These are phyloP conservation scores for Malassezia nana DNA, from an alignment of 1,284 basidiomycete genomes.

Conservation along the genomic window DNA sequence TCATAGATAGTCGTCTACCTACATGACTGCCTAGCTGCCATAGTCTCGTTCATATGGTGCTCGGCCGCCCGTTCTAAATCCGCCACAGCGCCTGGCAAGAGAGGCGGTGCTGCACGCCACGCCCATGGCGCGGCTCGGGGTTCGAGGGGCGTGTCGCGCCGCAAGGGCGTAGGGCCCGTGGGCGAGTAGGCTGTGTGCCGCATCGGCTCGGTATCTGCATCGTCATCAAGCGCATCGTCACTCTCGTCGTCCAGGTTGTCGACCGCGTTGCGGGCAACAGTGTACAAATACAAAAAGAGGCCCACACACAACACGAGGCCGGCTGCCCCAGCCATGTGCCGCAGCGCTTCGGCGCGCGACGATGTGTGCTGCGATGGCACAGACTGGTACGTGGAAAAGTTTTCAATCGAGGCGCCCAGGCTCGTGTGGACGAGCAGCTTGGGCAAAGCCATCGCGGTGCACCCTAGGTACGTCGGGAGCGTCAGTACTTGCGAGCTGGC, in stretches of 20 bases:
- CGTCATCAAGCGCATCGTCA: constrained; percentile 22
- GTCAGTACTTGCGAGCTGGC: constrained; percentile 75
- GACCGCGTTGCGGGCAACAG: constrained; percentile 68
- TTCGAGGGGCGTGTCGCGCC: neutral
- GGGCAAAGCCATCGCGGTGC: constrained; percentile 70
- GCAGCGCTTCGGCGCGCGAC: constrained; percentile 53
- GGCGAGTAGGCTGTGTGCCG: neutral
- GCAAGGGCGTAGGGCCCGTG: neutral
- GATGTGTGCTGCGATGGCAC: neutral
- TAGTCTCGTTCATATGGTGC: neutral
- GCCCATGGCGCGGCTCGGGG: neutral
- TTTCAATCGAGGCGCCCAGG: constrained; percentile 69
- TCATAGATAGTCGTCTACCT: constrained; percentile 22
- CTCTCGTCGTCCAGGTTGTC: constrained; percentile 56
- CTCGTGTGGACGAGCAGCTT: constrained; percentile 77
- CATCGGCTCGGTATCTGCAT: constrained; percentile 5
- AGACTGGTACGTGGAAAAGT: constrained; percentile 61
- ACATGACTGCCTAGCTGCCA: constrained; percentile 3
- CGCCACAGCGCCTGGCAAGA: neutral
- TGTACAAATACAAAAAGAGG: constrained; percentile 67
- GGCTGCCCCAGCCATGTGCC: constrained; percentile 59
- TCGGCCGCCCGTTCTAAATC: constrained; percentile 14
- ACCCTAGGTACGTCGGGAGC: constrained; percentile 64
- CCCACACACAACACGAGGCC: constrained; percentile 65
- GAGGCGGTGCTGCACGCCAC: neutral